A percentile compares a stretch with the other conserved stretches of the same genome.
Evolutionary conservation across 2,329 filamentous ascomycete species (phyloP).

Genomic region (Microsporum audouinii): DNA sequence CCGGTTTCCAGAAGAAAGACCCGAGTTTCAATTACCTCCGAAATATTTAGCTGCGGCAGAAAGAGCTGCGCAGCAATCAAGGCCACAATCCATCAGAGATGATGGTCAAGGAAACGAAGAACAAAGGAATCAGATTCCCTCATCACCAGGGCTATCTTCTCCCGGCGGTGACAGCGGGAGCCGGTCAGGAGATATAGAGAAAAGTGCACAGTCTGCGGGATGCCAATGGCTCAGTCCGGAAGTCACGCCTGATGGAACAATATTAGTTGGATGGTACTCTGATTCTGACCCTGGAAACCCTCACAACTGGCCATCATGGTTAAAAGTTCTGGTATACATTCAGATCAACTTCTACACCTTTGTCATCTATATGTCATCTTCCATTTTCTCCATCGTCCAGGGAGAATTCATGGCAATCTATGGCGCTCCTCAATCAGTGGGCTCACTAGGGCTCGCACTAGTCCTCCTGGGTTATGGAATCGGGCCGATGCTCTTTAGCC

Average conservation of each 20-base stretch:
- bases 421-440: conserved; percentile 15
- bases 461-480: conserved; percentile 47
- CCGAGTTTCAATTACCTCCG: neutral
- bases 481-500: conserved; percentile 12
- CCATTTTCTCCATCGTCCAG: neutral
- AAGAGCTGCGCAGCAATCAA: neutral
- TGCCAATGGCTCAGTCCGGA: neutral
- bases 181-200: neutral
- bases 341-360: neutral
- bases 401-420: neutral
- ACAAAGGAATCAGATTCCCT: too few species aligned
- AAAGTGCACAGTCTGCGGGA: neutral
- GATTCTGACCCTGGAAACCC: neutral
- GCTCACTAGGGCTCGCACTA: conserved; percentile 48
- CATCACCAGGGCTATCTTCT: neutral
- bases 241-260: neutral
- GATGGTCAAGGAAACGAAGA: neutral
- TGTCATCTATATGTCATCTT: conserved; percentile 1
- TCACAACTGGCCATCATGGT: neutral
- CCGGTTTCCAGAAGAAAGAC: neutral
- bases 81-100: neutral
- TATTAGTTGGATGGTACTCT: neutral
- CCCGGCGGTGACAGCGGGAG: neutral
- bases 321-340: neutral
- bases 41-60: neutral